Conservation (phyloP, 108 stramenopile species). For the Cyclotella baltica region DNA sequence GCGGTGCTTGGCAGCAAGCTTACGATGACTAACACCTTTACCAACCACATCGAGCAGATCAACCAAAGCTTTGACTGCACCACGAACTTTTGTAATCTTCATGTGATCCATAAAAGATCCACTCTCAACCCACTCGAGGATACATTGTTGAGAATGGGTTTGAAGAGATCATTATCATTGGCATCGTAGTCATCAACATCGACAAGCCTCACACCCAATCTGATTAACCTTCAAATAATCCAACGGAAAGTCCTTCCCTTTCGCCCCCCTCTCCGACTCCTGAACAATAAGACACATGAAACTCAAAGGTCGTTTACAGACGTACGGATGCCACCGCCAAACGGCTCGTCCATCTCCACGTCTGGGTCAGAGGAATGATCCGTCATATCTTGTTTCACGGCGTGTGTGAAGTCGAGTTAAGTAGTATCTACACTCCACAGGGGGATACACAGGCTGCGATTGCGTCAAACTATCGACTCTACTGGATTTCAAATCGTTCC, state of each 20-base stretch:
- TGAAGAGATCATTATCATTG: constrained; percentile 80
- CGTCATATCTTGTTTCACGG: too few relatives aligned
- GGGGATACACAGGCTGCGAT: too few relatives aligned
- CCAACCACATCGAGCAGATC: constrained; percentile 72
- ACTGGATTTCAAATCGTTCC: too few relatives aligned
- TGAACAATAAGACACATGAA: constrained; percentile 86
- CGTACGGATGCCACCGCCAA: too few relatives aligned
- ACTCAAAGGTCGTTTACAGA: too few relatives aligned
- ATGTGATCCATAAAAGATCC: constrained; percentile 64
- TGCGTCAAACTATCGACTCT: too few relatives aligned
- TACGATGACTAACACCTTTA: constrained; percentile 80
- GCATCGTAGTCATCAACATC: constrained; percentile 67
- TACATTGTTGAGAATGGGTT: constrained; percentile 85
- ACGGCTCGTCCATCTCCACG: too few relatives aligned
- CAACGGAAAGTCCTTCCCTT: constrained; percentile 52
- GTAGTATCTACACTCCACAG: too few relatives aligned
- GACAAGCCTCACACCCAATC: constrained; percentile 79
- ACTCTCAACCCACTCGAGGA: constrained; percentile 85
- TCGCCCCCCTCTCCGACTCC: constrained; percentile 61
- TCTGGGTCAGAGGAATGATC: too few relatives aligned
- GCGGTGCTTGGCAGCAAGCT: constrained; percentile 57
- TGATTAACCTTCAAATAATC: constrained; percentile 76
- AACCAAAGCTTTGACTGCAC: constrained; percentile 64
- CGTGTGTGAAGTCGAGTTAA: too few relatives aligned
- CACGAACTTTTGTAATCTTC: constrained; percentile 69